phyloP scores from a whole-genome alignment of 164 flowering plant species.

The Stephania yunnanensis region DNA sequence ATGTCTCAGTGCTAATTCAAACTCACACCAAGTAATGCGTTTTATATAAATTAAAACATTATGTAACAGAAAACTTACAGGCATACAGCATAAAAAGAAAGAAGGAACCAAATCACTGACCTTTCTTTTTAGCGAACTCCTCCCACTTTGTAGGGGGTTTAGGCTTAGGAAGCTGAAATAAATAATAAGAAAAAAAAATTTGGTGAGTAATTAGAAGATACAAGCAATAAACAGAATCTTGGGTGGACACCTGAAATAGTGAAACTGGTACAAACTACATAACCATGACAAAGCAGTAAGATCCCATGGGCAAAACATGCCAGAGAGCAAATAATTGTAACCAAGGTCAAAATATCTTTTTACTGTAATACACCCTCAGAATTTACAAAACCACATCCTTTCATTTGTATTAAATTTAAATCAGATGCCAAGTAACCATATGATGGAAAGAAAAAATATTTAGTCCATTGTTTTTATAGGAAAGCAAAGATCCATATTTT shows the following conservation, averaged over 20 bases:
- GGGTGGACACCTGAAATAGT: background rate
- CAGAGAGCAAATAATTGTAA: background rate
- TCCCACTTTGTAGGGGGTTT: constrained; percentile 96
- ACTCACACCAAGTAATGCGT: background rate
- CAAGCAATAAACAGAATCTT: background rate
- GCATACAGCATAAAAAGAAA: background rate
- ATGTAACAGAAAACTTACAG: background rate
- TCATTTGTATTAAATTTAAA: background rate
- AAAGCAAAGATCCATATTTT: background rate
- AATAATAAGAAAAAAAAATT: background rate
- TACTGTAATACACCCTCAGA: background rate
- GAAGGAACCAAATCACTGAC: constrained; percentile 26
- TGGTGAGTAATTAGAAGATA: background rate
- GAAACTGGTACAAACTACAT: background rate
- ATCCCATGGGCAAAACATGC: background rate
- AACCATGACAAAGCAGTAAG: background rate
- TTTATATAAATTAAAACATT: background rate
- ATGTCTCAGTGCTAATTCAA: background rate
- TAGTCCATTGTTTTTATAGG: background rate
- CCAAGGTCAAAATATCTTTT: background rate
- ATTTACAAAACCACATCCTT: background rate
- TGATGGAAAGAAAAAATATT: background rate
- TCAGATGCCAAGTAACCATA: background rate
- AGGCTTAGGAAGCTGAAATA: constrained; percentile 73
- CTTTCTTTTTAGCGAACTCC: constrained; percentile 71